Evolutionary conservation across 441 rosid genomes (phyloP).

Genomic region (Erodium trifolium): DNA sequence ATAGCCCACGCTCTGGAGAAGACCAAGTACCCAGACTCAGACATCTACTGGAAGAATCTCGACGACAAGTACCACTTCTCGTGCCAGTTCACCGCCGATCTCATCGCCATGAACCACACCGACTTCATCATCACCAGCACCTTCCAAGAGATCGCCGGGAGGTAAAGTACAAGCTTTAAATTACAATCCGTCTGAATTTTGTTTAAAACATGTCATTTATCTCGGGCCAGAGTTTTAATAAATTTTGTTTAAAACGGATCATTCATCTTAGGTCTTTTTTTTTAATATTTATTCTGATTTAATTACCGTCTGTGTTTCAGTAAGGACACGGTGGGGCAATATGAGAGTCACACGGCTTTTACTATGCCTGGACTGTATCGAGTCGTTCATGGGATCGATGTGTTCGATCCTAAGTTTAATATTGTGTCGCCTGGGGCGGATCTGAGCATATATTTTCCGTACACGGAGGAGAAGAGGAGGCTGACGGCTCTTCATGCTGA

Average conservation of each 20-base stretch:
- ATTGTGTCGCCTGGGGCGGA: constrained; percentile 97
- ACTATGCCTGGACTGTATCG: constrained; percentile 92
- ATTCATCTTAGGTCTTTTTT: too few relatives aligned
- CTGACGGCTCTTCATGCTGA: constrained; percentile 64
- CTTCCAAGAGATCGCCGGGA: constrained; percentile 96
- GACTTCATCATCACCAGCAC: constrained; percentile 96
- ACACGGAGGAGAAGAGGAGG: constrained; percentile 59
- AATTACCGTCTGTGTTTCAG: constrained; percentile 29
- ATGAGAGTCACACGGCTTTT: constrained; percentile 92
- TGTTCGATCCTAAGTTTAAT: constrained; percentile 92
- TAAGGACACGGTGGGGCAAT: constrained; percentile 92
- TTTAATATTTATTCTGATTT: too few relatives aligned
- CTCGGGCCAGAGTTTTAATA: too few relatives aligned
- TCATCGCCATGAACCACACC: constrained; percentile 88
- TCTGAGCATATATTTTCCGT: constrained; percentile 68
- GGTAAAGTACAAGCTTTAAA: too few relatives aligned
- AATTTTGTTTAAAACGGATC: too few relatives aligned
- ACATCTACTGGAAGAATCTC: constrained; percentile 83
- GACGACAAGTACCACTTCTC: constrained; percentile 70
- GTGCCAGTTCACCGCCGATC: constrained; percentile 44
- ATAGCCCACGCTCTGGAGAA: constrained; percentile 96
- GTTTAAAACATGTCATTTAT: too few relatives aligned
- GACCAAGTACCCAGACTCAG: constrained; percentile 88
- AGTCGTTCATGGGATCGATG: constrained; percentile 86
- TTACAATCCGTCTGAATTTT: too few relatives aligned